Evolutionary conservation across 2,329 filamentous ascomycete genomes (phyloP), one percentile per base, ranked within the genome.

Genomic region (Plenodomus biglobosus): DNA sequence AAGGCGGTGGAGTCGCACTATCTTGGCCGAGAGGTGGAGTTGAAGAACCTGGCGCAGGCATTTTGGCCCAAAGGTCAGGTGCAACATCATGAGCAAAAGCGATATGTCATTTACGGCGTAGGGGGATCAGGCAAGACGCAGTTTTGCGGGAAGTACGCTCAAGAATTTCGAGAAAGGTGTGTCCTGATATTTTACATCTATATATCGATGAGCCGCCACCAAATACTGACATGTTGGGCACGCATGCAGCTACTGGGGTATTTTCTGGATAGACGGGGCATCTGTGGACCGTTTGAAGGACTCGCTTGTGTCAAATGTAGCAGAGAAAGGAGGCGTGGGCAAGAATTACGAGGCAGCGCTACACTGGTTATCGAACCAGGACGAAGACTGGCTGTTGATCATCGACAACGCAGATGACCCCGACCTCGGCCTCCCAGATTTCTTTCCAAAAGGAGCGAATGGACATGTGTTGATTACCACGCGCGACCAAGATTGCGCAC

Each of bases 81-180:
- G 8, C 4, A 11, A 4, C 15, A 38, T n/a, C 4, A 30, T 22
- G 22, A 50, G 15, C 50, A 49, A 15, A 50, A 48, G n/a, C 44
- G 45, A 13, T 55, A 50, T 51, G 61, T 40, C 49, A 68, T 40
- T 40, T 65, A 68, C 49, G 72, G 72, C 13, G 48, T 74, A 19
- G 69, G 68, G n/a, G 73, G 73, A 11, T 70, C 69, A 38, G 72
- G 73, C 10, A 75, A 75, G 54, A 75, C 69, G 3, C 68, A 75
- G 48, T 63, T 75, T 21, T 72, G 64, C 44, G 58, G 53, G 7
- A 73, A 73, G 48, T 74, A 66, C 61, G 71, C 64, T 2, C 46
- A 66, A 40, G 58, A 73, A 11, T 66, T 73, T 44, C 60, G 62
- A 24, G 52, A 69, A n/a, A 54, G 47, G 71, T 73, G 65, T 32